phyloP scores from a whole-genome alignment of 148 eudicot species.

The Persicaria maculosa region DNA sequence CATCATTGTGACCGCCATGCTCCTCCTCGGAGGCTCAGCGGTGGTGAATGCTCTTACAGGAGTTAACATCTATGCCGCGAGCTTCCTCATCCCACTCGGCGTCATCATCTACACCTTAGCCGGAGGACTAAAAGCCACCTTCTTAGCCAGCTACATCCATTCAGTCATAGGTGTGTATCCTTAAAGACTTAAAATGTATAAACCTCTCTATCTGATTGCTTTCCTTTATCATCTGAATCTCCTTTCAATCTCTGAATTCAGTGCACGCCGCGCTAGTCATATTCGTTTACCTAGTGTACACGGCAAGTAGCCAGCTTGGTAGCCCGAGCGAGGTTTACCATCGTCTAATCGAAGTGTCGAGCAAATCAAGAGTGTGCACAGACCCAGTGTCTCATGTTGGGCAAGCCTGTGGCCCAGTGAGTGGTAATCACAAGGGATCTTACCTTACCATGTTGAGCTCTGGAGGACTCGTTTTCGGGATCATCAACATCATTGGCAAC shows the following conservation, averaged over 20 bases:
- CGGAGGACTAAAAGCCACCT: conserved; percentile 94
- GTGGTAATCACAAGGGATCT: conserved; percentile 79
- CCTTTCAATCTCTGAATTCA: conserved; percentile 22
- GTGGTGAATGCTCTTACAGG: conserved; percentile 97
- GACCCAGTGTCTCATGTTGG: conserved; percentile 66
- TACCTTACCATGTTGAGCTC: conserved; percentile 92
- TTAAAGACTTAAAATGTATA: background rate
- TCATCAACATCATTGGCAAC: conserved; percentile 88
- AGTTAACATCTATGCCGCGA: conserved; percentile 86
- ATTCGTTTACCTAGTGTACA: conserved; percentile 87
- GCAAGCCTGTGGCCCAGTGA: conserved; percentile 87
- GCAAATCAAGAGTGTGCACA: conserved; percentile 62
- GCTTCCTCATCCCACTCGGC: conserved; percentile 91
- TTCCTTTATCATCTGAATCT: conserved; percentile 7
- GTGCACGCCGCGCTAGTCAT: conserved; percentile 86
- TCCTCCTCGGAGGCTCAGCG: conserved; percentile 97
- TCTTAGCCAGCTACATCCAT: conserved; percentile 94
- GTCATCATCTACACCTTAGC: conserved; percentile 88
- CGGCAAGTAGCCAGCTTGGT: conserved; percentile 74
- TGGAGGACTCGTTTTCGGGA: conserved; percentile 83
- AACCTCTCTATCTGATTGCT: background rate
- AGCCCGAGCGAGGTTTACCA: conserved; percentile 73
- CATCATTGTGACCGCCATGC: conserved; percentile 95
- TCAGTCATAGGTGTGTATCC: conserved; percentile 60
- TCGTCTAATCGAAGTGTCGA: conserved; percentile 66